Percentiles rank a stretch among this genome's conserved stretches.
phyloP scores from a whole-genome alignment of 108 stramenopile species.

The Licmophora abbreviata region DNA sequence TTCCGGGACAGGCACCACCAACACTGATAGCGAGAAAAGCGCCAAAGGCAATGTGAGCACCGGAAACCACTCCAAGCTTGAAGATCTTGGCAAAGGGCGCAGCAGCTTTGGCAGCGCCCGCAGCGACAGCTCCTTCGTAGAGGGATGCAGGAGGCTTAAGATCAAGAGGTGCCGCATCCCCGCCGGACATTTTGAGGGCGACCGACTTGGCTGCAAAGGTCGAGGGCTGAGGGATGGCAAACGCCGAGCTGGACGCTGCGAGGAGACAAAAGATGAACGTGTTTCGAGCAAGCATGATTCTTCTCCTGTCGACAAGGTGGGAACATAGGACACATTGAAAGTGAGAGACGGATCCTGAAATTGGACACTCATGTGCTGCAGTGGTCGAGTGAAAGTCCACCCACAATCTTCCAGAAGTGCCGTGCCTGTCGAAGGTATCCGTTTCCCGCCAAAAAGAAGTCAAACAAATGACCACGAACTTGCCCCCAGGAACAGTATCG shows the following conservation, averaged over 20 bases:
- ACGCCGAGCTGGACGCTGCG: slow-evolving; percentile 28
- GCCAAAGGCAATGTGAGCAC: slow-evolving; percentile 84
- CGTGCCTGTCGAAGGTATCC: too few relatives aligned
- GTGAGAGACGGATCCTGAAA: too few relatives aligned
- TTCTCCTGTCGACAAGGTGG: too few relatives aligned
- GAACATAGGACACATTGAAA: too few relatives aligned
- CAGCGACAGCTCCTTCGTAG: slow-evolving; percentile 72
- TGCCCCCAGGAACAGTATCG: too few relatives aligned
- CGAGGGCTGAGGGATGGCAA: slow-evolving; percentile 22
- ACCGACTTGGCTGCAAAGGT: slow-evolving; percentile 12
- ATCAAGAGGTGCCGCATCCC: slow-evolving; percentile 8
- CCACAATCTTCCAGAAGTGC: too few relatives aligned
- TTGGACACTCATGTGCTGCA: too few relatives aligned
- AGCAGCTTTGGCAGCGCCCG: slow-evolving; percentile 71
- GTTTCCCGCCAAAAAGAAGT: too few relatives aligned
- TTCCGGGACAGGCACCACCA: slow-evolving; percentile 76
- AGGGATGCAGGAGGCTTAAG: slow-evolving; percentile 57
- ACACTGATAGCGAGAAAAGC: slow-evolving; percentile 78
- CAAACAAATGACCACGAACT: too few relatives aligned
- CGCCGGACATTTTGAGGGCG: slow-evolving; percentile 47
- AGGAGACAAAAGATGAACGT: slow-evolving; percentile 20
- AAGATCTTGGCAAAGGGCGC: slow-evolving; percentile 64
- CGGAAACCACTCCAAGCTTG: slow-evolving; percentile 76
- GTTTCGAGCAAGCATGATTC: slow-evolving; percentile 18
- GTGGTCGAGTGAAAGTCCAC: too few relatives aligned